Base-by-base conservation (phyloP, 768 basidiomycete species). In the Lactifluus pinguis region DNA sequence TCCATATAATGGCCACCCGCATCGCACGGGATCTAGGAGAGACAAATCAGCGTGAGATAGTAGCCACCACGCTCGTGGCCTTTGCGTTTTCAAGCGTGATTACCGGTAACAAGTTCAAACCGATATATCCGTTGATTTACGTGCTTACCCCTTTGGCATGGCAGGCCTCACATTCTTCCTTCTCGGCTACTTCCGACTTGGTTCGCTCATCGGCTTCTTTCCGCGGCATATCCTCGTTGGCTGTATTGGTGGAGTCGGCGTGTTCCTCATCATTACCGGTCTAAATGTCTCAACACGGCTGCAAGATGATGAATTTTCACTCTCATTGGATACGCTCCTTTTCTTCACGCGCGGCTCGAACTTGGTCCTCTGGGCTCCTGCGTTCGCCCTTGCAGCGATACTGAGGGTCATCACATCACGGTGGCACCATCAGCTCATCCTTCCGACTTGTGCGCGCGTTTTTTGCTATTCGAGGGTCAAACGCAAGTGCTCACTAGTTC, bases 221-320 rank as follows among this genome's bases (percentile, higher is more conserved):
- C 95, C 95, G 17, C 79, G 95, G 14, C 94, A 97, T 69, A 97
- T 98, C 69, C 81, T 98, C 32, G 91, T 99, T n/a, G 95, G 95
- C 14, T 89, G 88, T 68, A 98, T 98, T 44, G 95, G 95, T 10
- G 95, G 95, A n/a, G 92, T 98, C 36, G 95, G 95, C 15, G 83
- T 86, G 9, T 99, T 98, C 73, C 77, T 99, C 49, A 83, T 98
- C 45, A 78, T 87, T 67, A 98, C 95, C 0, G 94, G 92, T 13
- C 76, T 98, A 36, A 87, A 92, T 10, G 92, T 97, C 38, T 84
- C 87, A 68, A 84, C 92, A 34, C 84, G 90, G 7, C 78, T 98
- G 60, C 79, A 85, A 45, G 92, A 92, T 44, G 85, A 87, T 62
- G 85, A 86, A 9, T 85, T 95, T 66, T 76, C 80, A 9, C 81